Base-by-base conservation (phyloP, 441 rosid species). In the Pelargonium cotyledonis region DNA sequence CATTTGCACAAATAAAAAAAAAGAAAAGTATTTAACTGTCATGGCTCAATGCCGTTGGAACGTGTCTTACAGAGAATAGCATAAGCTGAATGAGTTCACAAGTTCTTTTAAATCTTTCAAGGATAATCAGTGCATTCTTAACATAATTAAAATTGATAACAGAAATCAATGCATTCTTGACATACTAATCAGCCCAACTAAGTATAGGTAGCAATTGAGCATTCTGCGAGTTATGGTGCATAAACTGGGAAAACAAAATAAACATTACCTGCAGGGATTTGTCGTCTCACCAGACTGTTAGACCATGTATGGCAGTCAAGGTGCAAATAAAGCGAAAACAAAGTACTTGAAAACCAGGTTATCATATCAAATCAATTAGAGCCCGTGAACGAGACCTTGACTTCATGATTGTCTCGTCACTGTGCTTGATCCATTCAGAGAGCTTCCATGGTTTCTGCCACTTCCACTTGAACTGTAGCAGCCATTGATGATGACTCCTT, bases 401-500 rank as follows among this genome's bases (percentile, higher is more conserved):
- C 72, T 74, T 75, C 82, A 88, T 82, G 70, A 82, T 73, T 26
- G 90, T 88, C 75, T 85, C 91, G 65, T 86, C 93, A 58, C 85
- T 83, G 80, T 88, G 90, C 75, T 84, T 83, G 44, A 88, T 83
- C 86, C 84, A 85, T 78, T 86, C 89, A n/a, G 90, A 88, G 72
- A 88, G 89, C 80, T 76, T 88, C 93, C 93, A 88, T 58, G 90
- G 90, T 76, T 88, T 88, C 76, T 88, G 89, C 90, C 93, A 88
- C 78, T 85, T 88, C 90, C 89, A 88, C 70, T 85, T 86, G 84
- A 85, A 85, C 74, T 86, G 90, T 76, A 86, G 83, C 72, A 86
- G 71, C 93, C 93, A 88, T 72, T 88, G 93, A 68, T 88, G 89
- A 66, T 88, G 93, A 70, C 93, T 88, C 72, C 93, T 83, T 80